Conservation (phyloP, 768 basidiomycete genomes). For the Trametes punicea region DNA sequence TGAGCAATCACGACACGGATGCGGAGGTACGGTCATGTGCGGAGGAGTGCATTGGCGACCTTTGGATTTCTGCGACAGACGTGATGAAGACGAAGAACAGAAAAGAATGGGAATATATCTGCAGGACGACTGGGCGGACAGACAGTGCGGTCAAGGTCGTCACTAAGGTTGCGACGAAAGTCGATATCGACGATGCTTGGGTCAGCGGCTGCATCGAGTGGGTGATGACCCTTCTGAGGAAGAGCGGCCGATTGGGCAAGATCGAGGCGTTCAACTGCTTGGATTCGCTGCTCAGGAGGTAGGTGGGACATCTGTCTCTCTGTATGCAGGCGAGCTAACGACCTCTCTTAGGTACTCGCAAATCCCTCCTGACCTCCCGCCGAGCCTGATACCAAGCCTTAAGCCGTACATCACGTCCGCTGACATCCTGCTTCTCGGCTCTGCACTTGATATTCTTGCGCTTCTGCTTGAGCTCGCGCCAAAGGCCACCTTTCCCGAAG, state of each 20-base stretch:
- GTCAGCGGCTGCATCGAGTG: slow-evolving; percentile 77
- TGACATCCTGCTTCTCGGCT: slow-evolving; percentile 77
- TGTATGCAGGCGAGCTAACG: background rate
- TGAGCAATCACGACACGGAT: slow-evolving; percentile 83
- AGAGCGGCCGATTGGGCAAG: slow-evolving; percentile 76
- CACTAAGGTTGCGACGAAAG: slow-evolving; percentile 75
- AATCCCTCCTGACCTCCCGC: slow-evolving; percentile 56
- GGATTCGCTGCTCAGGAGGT: slow-evolving; percentile 69
- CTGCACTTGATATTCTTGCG: slow-evolving; percentile 62
- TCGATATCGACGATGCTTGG: slow-evolving; percentile 72
- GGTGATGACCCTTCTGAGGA: slow-evolving; percentile 69
- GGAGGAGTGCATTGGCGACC: slow-evolving; percentile 77
- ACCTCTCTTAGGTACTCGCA: slow-evolving; percentile 41
- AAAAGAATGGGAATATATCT: slow-evolving; percentile 80
- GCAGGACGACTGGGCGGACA: slow-evolving; percentile 65
- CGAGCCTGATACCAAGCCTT: slow-evolving; percentile 67
- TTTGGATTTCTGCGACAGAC: slow-evolving; percentile 86
- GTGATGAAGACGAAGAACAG: slow-evolving; percentile 57
- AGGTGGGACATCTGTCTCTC: slow-evolving; percentile 18
- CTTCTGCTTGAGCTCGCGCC: slow-evolving; percentile 70
- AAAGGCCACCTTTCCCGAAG: slow-evolving; percentile 63
- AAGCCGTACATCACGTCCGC: slow-evolving; percentile 68
- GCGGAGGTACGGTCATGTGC: slow-evolving; percentile 84
- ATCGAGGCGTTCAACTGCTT: slow-evolving; percentile 77
- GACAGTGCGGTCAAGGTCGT: slow-evolving; percentile 80